Percentiles rank a stretch among this genome's conserved stretches.
These are phyloP conservation scores for Coleophoma crateriformis DNA, from an alignment of 2,329 filamentous ascomycete genomes.

Conservation along the genomic window DNA sequence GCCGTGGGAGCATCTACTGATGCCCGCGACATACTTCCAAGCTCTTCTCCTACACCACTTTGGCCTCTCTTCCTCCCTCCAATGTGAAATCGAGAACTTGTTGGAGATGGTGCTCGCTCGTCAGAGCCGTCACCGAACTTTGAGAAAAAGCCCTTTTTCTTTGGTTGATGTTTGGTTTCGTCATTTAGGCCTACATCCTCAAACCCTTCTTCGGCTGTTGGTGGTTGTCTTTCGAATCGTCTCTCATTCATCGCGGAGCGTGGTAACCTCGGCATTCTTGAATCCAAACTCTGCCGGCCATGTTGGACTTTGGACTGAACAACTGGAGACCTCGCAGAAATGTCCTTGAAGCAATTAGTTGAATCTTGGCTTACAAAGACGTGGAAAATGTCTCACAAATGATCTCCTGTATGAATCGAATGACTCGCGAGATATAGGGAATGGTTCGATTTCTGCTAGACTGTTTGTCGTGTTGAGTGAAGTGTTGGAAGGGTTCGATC, in stretches of 20 bases:
- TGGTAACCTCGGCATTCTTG: slow-evolving; percentile 57
- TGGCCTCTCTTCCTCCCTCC: slow-evolving; percentile 67
- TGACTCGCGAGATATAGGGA: slow-evolving; percentile 91
- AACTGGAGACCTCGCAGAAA: slow-evolving; percentile 80
- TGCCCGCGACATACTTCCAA: slow-evolving; percentile 51
- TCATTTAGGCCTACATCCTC: slow-evolving; percentile 88
- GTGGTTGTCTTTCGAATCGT: slow-evolving; percentile 51
- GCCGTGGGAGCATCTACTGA: slow-evolving; percentile 8
- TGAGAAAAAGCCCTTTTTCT: slow-evolving; percentile 77
- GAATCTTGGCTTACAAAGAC: slow-evolving; percentile 2
- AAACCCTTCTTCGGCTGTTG: slow-evolving; percentile 74
- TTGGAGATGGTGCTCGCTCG: slow-evolving; percentile 28
- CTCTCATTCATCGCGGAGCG: slow-evolving; percentile 54
- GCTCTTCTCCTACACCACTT: slow-evolving; percentile 65
- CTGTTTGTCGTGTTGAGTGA: slow-evolving; percentile 55
- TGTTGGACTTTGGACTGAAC: slow-evolving; percentile 45
- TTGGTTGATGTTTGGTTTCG: slow-evolving; percentile 44
- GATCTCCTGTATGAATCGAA: slow-evolving; percentile 96
- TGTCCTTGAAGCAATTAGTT: slow-evolving; percentile 57
- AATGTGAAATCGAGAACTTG: slow-evolving; percentile 58
- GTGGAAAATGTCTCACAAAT: slow-evolving; percentile 61
- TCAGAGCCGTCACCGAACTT: slow-evolving; percentile 61
- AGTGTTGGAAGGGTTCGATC: slow-evolving; percentile 41
- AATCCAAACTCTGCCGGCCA: slow-evolving; percentile 77
- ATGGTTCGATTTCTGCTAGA: slow-evolving; percentile 81